Base-by-base conservation (phyloP, 805 yeast genomes). In the Wickerhamomyces strasburgensis region DNA sequence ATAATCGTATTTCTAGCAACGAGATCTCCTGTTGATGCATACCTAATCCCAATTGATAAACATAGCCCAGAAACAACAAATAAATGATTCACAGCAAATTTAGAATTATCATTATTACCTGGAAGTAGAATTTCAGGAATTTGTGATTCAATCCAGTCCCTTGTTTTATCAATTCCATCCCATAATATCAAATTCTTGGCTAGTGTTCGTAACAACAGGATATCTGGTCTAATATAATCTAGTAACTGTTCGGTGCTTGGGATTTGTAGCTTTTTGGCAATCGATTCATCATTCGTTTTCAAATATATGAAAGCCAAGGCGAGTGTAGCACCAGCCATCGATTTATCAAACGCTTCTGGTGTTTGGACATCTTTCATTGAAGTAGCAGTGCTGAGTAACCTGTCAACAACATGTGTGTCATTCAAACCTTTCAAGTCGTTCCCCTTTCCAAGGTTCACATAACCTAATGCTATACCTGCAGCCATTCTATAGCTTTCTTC, bases 391-490 rank as follows among this genome's bases (percentile, higher is more conserved):
- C 77, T 64, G 29, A 81, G 54, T 25, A 87, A 61, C 33, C 63
- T 65, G 40, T 81, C 87, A 17, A 78, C 73, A 5, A 84, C 72
- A 47, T 72, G 78, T 0, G 81, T 68, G 52, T 82, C 93, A 42
- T 72, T 72, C 30, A 76, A 57, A 0, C 79, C 79, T 33, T 71
- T 63, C 33, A 81, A 58, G 41, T 72, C 75, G 35, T 72, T 72
- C 1, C 93, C 95, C 38, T 75, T 73, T 1, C 94, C 96, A 21
- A 88, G 57, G 51, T 89, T 88, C 13, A 88, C 78, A 39, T 80
- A 73, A 0, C 99, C 99, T 14, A 89, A 60, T 0, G 95, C 77
- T 29, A 90, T 73, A 0, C 98, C 98, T 1, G 95, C 94, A 1
- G 95, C 84, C 10, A 86, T 62, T 38, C 94, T 64, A 51, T 89